These are phyloP conservation scores for Chlorella sp. DNA, from an alignment of 139 green algal species.

Conservation along the genomic window DNA sequence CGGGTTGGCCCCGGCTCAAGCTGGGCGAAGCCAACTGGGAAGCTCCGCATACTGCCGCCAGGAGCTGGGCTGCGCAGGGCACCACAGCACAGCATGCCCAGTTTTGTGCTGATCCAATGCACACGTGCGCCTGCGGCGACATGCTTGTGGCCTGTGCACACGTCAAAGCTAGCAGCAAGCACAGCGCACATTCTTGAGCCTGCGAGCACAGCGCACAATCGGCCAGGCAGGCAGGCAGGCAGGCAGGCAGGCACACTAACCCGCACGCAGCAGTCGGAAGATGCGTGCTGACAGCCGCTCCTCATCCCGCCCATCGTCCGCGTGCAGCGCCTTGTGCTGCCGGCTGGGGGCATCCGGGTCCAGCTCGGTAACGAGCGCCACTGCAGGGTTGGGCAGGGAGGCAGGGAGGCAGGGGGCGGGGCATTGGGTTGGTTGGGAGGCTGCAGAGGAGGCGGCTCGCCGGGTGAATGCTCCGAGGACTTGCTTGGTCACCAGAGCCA, in stretches of 20 bases:
- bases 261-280: conserved; percentile 78
- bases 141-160: too few relatives aligned
- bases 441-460: neutral
- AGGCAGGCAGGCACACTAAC: neutral
- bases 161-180: neutral
- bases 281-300: conserved; percentile 65
- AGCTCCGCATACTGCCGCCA: neutral
- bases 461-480: too few relatives aligned
- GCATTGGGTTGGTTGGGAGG: too few relatives aligned
- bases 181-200: neutral
- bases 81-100: too few relatives aligned
- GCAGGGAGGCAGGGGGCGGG: too few relatives aligned
- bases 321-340: conserved; percentile 45
- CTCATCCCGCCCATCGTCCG: conserved; percentile 64
- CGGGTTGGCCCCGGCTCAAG: too few relatives aligned
- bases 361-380: conserved; percentile 63
- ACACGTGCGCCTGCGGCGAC: too few relatives aligned
- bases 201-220: neutral
- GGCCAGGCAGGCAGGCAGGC: too few relatives aligned
- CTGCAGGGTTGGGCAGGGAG: neutral
- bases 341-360: conserved; percentile 78
- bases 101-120: too few relatives aligned
- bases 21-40: neutral
- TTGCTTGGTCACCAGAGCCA: neutral
- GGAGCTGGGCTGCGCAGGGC: too few relatives aligned